These are phyloP conservation scores for Colletotrichum eleusines DNA, from an alignment of 2,329 filamentous ascomycete genomes.

Conservation along the genomic window DNA sequence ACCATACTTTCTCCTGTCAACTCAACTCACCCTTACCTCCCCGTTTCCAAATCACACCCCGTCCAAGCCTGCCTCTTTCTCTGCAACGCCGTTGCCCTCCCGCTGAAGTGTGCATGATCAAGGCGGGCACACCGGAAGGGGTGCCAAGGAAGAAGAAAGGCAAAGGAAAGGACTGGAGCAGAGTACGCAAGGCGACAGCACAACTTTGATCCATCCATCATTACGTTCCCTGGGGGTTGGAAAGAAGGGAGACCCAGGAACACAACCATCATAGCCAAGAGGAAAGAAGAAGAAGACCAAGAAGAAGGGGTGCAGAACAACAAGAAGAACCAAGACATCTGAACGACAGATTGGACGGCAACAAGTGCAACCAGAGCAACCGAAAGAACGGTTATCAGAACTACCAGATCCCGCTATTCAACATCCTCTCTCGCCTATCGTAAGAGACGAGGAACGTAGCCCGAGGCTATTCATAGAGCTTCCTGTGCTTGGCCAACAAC, in stretches of 20 bases:
- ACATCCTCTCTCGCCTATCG: background rate
- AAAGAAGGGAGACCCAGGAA: constrained; percentile 14
- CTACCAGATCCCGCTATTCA: constrained; percentile 1
- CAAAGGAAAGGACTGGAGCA: constrained; percentile 7
- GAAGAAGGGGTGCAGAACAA: background rate
- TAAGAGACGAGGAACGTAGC: constrained; percentile 11
- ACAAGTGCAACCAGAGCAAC: constrained; percentile 4
- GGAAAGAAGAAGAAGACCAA: background rate
- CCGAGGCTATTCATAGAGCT: constrained; percentile 36
- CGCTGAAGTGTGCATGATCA: background rate
- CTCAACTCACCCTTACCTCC: background rate
- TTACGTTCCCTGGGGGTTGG: background rate
- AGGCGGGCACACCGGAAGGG: background rate
- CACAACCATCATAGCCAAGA: constrained; percentile 2
- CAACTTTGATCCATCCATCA: constrained; percentile 1
- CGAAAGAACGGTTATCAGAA: background rate
- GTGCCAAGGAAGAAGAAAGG: constrained; percentile 1
- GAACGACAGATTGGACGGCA: background rate
- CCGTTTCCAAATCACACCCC: background rate
- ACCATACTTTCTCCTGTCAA: background rate
- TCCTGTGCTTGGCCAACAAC: constrained; percentile 14
- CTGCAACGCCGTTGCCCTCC: constrained; percentile 1
- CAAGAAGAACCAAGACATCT: constrained; percentile 12
- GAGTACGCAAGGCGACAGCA: constrained; percentile 6
- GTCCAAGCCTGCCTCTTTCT: constrained; percentile 6